A percentile compares a stretch with the other conserved stretches of the same genome.
Evolutionary conservation across 2,329 filamentous ascomycete genomes (phyloP).

Genomic region (Bisporella sp.): DNA sequence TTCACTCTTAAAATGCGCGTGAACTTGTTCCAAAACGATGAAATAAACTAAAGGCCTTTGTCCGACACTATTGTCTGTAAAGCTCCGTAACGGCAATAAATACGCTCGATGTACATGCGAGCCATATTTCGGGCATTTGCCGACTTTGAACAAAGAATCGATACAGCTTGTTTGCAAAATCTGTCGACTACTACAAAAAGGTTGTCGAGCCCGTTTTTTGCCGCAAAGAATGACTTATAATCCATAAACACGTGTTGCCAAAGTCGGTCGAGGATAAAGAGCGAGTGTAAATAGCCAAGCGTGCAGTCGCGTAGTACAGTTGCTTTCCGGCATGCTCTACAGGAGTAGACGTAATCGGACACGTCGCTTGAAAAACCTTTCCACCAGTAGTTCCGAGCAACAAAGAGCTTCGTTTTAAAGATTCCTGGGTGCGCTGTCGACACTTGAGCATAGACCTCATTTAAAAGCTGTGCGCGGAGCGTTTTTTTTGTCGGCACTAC

Average conservation of each 20-base stretch:
- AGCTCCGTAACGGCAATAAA: background rate
- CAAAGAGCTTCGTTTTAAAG: background rate
- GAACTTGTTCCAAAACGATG: too few species aligned
- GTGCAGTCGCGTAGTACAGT: background rate
- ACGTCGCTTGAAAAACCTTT: background rate
- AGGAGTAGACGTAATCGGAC: background rate
- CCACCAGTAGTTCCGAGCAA: background rate
- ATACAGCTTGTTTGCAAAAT: background rate
- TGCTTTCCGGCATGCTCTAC: background rate
- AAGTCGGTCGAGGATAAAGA: too few species aligned
- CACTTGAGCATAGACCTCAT: background rate
- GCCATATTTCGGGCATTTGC: background rate
- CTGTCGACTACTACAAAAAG: background rate
- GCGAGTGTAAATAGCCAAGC: too few species aligned
- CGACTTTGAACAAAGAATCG: background rate
- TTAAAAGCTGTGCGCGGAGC: background rate
- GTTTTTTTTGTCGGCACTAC: background rate
- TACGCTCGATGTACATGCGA: background rate
- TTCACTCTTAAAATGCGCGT: too few species aligned
- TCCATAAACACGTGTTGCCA: too few species aligned
- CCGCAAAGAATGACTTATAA: too few species aligned
- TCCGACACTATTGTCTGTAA: background rate
- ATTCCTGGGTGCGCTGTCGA: background rate
- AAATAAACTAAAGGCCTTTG: background rate
- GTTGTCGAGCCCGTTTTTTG: background rate